These are phyloP conservation scores for Chaetomiaceae sp. DNA, from an alignment of 2,329 filamentous ascomycete genomes.

Conservation along the genomic window DNA sequence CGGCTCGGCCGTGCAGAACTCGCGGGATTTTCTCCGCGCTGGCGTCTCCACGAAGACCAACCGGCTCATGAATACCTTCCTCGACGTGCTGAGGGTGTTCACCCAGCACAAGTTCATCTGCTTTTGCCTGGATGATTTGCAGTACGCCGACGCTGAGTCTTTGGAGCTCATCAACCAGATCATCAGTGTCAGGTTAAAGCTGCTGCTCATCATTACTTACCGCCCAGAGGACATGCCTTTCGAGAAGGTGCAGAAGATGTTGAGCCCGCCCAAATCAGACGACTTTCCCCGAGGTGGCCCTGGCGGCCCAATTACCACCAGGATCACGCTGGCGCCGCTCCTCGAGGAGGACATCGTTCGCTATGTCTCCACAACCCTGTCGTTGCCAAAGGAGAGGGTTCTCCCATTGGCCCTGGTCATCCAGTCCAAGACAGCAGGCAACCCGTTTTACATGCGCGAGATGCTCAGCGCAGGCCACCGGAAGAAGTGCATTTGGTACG, in stretches of 20 bases:
- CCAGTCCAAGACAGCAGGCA: constrained; percentile 82
- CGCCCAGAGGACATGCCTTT: constrained; percentile 60
- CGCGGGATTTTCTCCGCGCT: constrained; percentile 56
- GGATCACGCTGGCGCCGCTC: constrained; percentile 67
- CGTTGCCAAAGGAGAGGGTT: constrained; percentile 65
- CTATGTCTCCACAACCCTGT: constrained; percentile 79
- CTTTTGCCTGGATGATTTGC: constrained; percentile 82
- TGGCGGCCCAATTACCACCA: constrained; percentile 57
- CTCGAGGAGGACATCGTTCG: constrained; percentile 73
- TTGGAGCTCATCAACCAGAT: constrained; percentile 79
- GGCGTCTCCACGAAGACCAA: constrained; percentile 59
- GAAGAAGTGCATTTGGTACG: constrained; percentile 86
- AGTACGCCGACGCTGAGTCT: constrained; percentile 85
- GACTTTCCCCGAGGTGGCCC: constrained; percentile 37
- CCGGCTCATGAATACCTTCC: constrained; percentile 78
- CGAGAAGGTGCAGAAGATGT: constrained; percentile 49
- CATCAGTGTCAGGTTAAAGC: constrained; percentile 69
- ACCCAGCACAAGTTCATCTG: constrained; percentile 82
- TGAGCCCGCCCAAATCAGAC: constrained; percentile 51
- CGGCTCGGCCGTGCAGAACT: constrained; percentile 43
- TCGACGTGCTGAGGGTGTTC: constrained; percentile 79
- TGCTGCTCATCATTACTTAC: constrained; percentile 76
- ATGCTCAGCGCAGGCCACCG: constrained; percentile 84
- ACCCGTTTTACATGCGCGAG: constrained; percentile 86
- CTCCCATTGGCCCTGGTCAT: constrained; percentile 76